These are phyloP conservation scores for Corymbia citriodora DNA, from an alignment of 441 rosid genomes.

Conservation along the genomic window DNA sequence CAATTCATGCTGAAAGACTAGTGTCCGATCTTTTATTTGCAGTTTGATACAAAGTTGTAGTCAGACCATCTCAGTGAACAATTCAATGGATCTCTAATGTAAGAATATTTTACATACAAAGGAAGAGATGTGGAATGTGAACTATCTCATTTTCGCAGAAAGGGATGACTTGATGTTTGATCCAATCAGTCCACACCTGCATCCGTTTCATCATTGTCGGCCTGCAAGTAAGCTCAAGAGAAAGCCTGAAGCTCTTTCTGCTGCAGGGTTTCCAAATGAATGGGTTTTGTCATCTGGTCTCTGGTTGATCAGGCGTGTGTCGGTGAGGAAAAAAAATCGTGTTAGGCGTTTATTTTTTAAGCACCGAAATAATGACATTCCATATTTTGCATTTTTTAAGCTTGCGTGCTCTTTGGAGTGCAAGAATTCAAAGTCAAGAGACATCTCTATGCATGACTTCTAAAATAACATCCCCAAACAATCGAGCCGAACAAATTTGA, in stretches of 20 bases:
- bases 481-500: not conserved
- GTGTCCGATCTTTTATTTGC: not conserved
- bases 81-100: not conserved
- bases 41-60: not conserved
- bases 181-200: not conserved
- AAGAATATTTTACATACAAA: not conserved
- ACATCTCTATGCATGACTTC: not conserved
- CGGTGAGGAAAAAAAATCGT: fast-evolving
- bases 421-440: not conserved
- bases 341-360: fast-evolving
- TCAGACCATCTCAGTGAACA: not conserved
- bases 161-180: not conserved
- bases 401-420: not conserved
- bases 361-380: not conserved
- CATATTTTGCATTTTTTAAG: not conserved
- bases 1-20: not conserved
- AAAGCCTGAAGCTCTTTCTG: too few relatives aligned
- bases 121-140: not conserved
- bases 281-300: too few relatives aligned
- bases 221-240: not conserved
- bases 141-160: not conserved
- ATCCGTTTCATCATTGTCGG: not conserved
- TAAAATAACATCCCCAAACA: not conserved
- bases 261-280: too few relatives aligned
- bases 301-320: too few relatives aligned